Base-by-base conservation (phyloP, 495 filamentous ascomycete genomes). In the Oidiodendron maius region DNA sequence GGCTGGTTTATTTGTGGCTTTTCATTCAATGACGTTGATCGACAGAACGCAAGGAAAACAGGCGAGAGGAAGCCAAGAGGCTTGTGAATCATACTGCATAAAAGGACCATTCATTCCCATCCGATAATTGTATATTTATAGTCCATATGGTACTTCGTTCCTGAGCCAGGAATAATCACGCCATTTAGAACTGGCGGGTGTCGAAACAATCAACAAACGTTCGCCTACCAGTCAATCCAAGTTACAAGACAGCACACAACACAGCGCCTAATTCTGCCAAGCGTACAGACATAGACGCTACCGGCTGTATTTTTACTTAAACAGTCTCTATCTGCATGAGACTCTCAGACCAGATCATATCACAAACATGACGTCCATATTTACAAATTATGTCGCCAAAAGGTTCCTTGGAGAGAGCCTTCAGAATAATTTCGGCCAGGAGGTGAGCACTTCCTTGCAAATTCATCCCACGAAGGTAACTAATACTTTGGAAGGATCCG, bases 361-460 rank as follows among this genome's bases (percentile, higher is more conserved):
- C 44, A 51, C 53, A 58, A 61, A 40, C 46, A 82, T 84, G 80
- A 71, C 80, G 21, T 62, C 65, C 34, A 43, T 71, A 28, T 56
- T 84, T 1, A 66, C 69, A 18, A 79, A 75, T 41, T 61, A 83
- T 32, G 68, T 88, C 35, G 71, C 75, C 53, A 83, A 86, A 61
- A 80, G 70, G 55, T 76, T 89, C 41, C 68, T 88, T 21, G 80
- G 74, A 23, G 83, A 87, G 61, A 75, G 76, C 10, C 64, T 76
- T 15, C 68, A 72, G 38, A 86, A 88, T 58, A 75, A 81, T 50
- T 84, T 83, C 64, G 84, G 87, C 52, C 68, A 72, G 51, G 80
- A 82, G 55, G 84, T 86, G 66, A 60, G 76, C 58, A 5, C 5
- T 12, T 30, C 26, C 12, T 5, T 30, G 26, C 26, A 5, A 12